These are phyloP conservation scores for Microglena sp. DNA, from an alignment of 139 green algal species.

Conservation along the genomic window DNA sequence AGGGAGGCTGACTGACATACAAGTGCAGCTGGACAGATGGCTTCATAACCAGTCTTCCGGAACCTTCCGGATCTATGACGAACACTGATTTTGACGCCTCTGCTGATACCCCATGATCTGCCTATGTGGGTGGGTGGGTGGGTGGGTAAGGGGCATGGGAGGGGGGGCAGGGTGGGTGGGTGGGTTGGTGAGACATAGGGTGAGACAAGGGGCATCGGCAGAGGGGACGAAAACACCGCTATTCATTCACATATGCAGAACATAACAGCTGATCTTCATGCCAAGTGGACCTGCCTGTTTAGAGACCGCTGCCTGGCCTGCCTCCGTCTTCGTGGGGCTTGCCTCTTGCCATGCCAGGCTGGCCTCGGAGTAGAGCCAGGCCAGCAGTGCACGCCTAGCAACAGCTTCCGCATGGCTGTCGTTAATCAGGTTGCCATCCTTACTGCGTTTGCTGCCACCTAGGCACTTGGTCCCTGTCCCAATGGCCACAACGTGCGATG, in stretches of 20 bases:
- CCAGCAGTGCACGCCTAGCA: constrained; percentile 48
- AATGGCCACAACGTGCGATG: constrained; percentile 39
- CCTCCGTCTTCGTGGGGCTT: background rate
- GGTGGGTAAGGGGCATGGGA: background rate
- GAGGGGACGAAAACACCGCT: background rate
- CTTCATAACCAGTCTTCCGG: constrained; percentile 28
- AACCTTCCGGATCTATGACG: constrained; percentile 8
- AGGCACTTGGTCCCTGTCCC: constrained; percentile 81
- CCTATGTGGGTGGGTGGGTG: too few relatives aligned
- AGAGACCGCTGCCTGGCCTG: background rate
- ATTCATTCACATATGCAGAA: background rate
- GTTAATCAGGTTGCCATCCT: constrained; percentile 39
- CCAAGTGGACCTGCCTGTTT: background rate
- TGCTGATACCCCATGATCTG: background rate
- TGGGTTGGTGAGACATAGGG: background rate
- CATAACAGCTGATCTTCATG: background rate
- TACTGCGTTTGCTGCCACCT: constrained; percentile 18
- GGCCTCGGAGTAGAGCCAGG: constrained; percentile 59
- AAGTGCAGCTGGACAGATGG: constrained; percentile 55
- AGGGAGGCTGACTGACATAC: constrained; percentile 73
- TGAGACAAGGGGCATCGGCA: background rate
- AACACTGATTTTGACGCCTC: background rate
- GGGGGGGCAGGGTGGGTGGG: background rate
- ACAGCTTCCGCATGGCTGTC: constrained; percentile 76
- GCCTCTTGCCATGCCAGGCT: constrained; percentile 15